Percentiles rank a stretch among this genome's conserved stretches.
These are phyloP conservation scores for Mycena haematopus DNA, from an alignment of 768 basidiomycete genomes.

Conservation along the genomic window DNA sequence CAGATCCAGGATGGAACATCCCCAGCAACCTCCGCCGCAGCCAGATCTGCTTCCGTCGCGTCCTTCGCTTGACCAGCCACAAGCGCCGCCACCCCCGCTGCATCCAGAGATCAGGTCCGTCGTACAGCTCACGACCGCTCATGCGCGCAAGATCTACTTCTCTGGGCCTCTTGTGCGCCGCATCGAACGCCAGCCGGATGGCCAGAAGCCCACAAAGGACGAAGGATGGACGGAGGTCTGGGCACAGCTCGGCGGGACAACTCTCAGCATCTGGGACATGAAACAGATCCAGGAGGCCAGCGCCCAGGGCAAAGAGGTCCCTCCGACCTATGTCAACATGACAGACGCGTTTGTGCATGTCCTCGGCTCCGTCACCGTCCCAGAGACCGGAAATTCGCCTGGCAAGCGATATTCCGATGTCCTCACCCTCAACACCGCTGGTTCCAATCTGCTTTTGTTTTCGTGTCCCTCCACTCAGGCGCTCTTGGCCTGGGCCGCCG, in stretches of 20 bases:
- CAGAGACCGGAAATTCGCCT: conserved; percentile 55
- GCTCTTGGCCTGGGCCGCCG: conserved; percentile 89
- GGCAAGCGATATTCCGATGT: conserved; percentile 74
- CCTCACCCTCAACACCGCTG: conserved; percentile 92
- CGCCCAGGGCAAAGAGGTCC: conserved; percentile 79
- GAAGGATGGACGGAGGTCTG: conserved; percentile 87
- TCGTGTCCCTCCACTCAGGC: conserved; percentile 77
- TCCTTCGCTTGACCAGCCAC: conserved; percentile 32
- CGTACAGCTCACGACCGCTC: conserved; percentile 74
- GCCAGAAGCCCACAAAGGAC: conserved; percentile 70
- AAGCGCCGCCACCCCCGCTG: conserved; percentile 49
- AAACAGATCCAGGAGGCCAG: conserved; percentile 85
- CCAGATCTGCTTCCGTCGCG: conserved; percentile 30
- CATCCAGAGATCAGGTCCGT: conserved; percentile 87
- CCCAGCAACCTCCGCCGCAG: conserved; percentile 32
- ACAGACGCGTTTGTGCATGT: conserved; percentile 89
- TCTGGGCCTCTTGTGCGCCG: conserved; percentile 82
- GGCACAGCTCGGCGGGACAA: conserved; percentile 90
- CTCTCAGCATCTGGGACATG: conserved; percentile 93
- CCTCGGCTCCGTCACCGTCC: conserved; percentile 73
- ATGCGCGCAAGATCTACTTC: conserved; percentile 87
- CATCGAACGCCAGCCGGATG: conserved; percentile 80
- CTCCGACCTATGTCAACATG: conserved; percentile 85
- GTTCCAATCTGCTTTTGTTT: conserved; percentile 88
- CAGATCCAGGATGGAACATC: conserved; percentile 25